Conservation (phyloP, 2,329 filamentous ascomycete genomes). For the Clonostachys rhizophaga region DNA sequence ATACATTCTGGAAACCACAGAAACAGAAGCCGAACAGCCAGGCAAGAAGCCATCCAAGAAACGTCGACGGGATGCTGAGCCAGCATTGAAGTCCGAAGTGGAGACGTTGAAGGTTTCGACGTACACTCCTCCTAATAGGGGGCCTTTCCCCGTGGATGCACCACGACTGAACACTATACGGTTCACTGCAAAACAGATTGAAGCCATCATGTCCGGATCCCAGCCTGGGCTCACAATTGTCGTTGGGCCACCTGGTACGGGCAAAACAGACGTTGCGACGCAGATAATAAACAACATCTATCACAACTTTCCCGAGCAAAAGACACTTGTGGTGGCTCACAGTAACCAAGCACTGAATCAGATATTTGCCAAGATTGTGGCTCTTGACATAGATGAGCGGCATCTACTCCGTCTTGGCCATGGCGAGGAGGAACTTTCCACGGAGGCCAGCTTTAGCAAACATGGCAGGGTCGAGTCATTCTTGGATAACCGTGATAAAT, state of each 20-base stretch:
- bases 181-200: conserved; percentile 86
- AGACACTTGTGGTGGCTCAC: conserved; percentile 88
- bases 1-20: conserved; percentile 71
- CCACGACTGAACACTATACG: conserved; percentile 79
- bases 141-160: conserved; percentile 81
- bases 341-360: conserved; percentile 98
- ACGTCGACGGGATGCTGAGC: conserved; percentile 74
- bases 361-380: conserved; percentile 96
- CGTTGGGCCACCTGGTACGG: conserved; percentile 91
- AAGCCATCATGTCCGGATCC: conserved; percentile 89
- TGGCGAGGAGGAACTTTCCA: conserved; percentile 89
- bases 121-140: conserved; percentile 83
- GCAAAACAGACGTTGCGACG: conserved; percentile 98
- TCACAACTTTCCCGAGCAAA: conserved; percentile 91
- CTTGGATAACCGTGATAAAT: conserved; percentile 76
- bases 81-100: conserved; percentile 53
- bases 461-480: conserved; percentile 93
- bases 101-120: conserved; percentile 79
- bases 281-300: conserved; percentile 99
- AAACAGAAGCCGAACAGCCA: conserved; percentile 44
- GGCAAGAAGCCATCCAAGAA: conserved; percentile 72
- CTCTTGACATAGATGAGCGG: conserved; percentile 89
- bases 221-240: conserved; percentile 93
- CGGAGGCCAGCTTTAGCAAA: conserved; percentile 86
- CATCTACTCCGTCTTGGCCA: conserved; percentile 90